Evolutionary conservation across 129 eudicot species (phyloP), one percentile per base, ranked within the genome.

Genomic region (Chrysanthemum lavandulifolium): DNA sequence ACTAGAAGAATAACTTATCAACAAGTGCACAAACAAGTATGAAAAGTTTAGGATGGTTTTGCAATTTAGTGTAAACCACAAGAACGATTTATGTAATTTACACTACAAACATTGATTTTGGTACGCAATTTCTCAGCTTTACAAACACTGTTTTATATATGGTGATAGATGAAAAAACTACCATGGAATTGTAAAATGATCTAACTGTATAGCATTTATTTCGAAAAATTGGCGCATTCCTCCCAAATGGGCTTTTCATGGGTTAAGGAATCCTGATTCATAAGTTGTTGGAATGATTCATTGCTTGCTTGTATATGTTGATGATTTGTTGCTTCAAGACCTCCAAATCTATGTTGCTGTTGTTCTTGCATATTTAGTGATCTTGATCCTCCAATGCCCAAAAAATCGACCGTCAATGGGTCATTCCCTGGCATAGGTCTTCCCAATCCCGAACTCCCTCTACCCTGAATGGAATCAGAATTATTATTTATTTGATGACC

Each of bases 321-420:
- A 79, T 79, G 63, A 86, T 73, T 61, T 81, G 89, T 57, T 83
- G 83, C 12, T 70, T 73, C 82, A 75, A 15, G 33, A 62, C 21
- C 45, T 54, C 79, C 68, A 52, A 52, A 63, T 61, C 69, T 62
- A 29, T 13, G 47, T 40, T 13, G 36, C 36, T 31, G 82, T 23
- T 82, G 80, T 48, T 75, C 78, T 12, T 80, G 78, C 77, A 70
- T 11, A 65, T 71, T 75, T 40, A 75, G 74, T 47, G 86, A 62
- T 70, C 86, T 69, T 10, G 86, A 82, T 66, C 87, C 84, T 36
- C 85, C 87, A 2, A 83, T 69, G 13, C 95, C 95, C 78, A 85
- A 49, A 78, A 88, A 85, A 83, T 88, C 95, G 6, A 88, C 90
- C 1, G 90, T 88, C 63, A 79, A 31, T 58, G 74, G 75, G 51